phyloP scores from a whole-genome alignment of 371 early-diverging fungal genomes.

The Syncephalis fuscata region DNA sequence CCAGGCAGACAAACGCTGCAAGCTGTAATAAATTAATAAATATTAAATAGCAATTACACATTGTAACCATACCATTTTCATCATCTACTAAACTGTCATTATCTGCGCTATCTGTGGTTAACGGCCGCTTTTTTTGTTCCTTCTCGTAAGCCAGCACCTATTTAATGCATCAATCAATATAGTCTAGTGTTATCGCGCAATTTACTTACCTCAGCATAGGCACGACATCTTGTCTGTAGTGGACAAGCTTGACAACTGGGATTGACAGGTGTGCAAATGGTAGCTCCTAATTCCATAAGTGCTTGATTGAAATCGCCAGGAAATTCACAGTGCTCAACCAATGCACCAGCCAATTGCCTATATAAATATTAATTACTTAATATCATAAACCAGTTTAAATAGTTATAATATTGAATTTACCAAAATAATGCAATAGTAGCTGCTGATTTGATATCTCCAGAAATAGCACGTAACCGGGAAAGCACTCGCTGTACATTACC shows the following conservation, averaged over 20 bases:
- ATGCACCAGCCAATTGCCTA: slow-evolving; percentile 36
- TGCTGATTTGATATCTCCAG: slow-evolving; percentile 50
- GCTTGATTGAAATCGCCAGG: slow-evolving; percentile 77
- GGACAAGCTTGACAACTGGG: slow-evolving; percentile 57
- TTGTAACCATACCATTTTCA: not conserved
- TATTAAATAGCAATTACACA: not conserved
- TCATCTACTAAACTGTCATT: not conserved
- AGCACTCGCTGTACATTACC: slow-evolving; percentile 71
- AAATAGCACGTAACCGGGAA: slow-evolving; percentile 44
- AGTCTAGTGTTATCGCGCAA: not conserved
- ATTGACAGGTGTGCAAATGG: slow-evolving; percentile 56
- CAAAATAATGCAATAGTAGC: slow-evolving; percentile 36
- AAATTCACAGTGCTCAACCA: slow-evolving; percentile 23
- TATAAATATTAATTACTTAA: not conserved
- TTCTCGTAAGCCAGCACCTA: not conserved
- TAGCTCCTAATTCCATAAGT: slow-evolving; percentile 69
- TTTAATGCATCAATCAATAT: slow-evolving; percentile 1
- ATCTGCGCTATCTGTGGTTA: not conserved
- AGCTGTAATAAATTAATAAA: not conserved
- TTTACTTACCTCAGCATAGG: slow-evolving; percentile 29
- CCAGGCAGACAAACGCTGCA: slow-evolving; percentile 11
- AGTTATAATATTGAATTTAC: slow-evolving; percentile 12
- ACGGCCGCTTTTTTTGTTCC: not conserved
- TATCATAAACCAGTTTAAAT: not conserved
- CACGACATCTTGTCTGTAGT: slow-evolving; percentile 32